Conservation (phyloP, 306 rosid genomes). For the Cucumis sativus region Cucumber_9930_V3 NC_026659.2:4879501-4880000, state of each 20-base stretch:
- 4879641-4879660: conserved; percentile 12
- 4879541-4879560: background rate
- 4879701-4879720: conserved; percentile 79
- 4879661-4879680: conserved; percentile 50
- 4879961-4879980: background rate
- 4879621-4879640: background rate
- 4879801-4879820: conserved; percentile 54
- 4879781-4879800: conserved; percentile 84
- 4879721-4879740: conserved; percentile 68
- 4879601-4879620: background rate
- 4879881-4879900: background rate
- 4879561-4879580: background rate
- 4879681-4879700: conserved; percentile 95
- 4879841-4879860: conserved; percentile 63
- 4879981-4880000: background rate
- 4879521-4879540: background rate
- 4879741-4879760: conserved; percentile 70
- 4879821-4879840: conserved; percentile 50
- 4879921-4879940: background rate
- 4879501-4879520: background rate
- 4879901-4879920: background rate
- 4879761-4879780: conserved; percentile 72
- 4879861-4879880: background rate
- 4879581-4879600: background rate
- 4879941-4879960: background rate